Conservation (phyloP, 1,284 basidiomycete species). For the Microbotryum silenes-acaulis region DNA sequence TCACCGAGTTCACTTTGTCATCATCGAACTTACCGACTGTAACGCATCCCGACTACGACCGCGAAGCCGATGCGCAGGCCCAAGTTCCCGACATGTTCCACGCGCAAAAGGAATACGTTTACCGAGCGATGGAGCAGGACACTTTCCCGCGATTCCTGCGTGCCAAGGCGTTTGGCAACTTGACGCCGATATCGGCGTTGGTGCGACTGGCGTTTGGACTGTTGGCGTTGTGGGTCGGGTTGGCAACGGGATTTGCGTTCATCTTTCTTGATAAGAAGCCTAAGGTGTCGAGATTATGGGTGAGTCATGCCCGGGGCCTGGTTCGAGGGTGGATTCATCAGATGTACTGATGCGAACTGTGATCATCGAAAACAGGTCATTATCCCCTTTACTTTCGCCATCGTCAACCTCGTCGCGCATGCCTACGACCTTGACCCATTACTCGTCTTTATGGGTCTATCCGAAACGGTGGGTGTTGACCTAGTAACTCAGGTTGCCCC, state of each 20-base stretch:
- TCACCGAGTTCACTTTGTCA: conserved; percentile 60
- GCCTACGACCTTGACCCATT: conserved; percentile 95
- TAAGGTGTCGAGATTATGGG: conserved; percentile 85
- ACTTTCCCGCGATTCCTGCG: conserved; percentile 94
- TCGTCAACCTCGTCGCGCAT: conserved; percentile 82
- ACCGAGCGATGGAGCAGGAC: conserved; percentile 93
- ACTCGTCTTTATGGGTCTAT: conserved; percentile 66
- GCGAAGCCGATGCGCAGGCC: conserved; percentile 68
- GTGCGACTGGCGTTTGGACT: conserved; percentile 71
- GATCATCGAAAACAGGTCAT: conserved; percentile 57
- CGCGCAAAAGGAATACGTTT: conserved; percentile 93
- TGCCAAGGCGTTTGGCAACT: conserved; percentile 91
- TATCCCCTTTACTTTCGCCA: conserved; percentile 83
- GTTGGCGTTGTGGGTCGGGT: conserved; percentile 80
- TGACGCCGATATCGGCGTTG: conserved; percentile 81
- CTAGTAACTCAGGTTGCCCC: background rate
- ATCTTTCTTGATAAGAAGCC: conserved; percentile 88
- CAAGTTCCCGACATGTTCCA: conserved; percentile 96
- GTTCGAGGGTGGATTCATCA: background rate
- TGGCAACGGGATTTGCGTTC: conserved; percentile 80
- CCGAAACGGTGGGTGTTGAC: conserved; percentile 55
- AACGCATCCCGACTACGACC: conserved; percentile 45
- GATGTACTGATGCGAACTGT: conserved; percentile 24
- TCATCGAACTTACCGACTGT: conserved; percentile 57
- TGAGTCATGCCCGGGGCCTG: conserved; percentile 48